These are phyloP conservation scores for Stenocarpella maydis DNA, from an alignment of 2,329 filamentous ascomycete genomes.

Conservation along the genomic window DNA sequence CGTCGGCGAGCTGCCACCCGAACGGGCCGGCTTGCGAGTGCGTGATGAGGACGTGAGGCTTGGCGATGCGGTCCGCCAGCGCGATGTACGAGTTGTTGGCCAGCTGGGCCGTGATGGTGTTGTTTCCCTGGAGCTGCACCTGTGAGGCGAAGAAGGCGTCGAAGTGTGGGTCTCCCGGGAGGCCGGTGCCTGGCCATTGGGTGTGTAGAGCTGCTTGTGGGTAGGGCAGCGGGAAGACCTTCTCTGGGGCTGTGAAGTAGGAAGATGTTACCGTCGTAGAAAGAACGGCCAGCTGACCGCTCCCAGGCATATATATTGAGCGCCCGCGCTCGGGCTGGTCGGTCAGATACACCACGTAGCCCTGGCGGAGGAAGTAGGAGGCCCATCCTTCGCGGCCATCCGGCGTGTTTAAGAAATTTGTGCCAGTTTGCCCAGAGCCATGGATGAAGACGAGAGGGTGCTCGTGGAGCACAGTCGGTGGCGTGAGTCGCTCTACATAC, in stretches of 20 bases:
- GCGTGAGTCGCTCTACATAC: slow-evolving; percentile 30
- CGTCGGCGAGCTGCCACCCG: slow-evolving; percentile 58
- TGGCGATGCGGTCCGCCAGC: slow-evolving; percentile 29
- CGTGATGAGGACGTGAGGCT: slow-evolving; percentile 52
- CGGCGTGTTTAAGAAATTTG: slow-evolving; percentile 55
- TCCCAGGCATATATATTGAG: slow-evolving; percentile 35
- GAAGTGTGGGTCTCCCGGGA: slow-evolving; percentile 55
- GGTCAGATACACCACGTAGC: slow-evolving; percentile 53
- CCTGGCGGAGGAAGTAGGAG: slow-evolving; percentile 50
- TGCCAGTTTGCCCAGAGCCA: slow-evolving; percentile 21
- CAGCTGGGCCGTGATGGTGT: slow-evolving; percentile 41
- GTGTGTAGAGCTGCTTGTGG: slow-evolving; percentile 43
- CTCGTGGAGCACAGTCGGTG: neutral
- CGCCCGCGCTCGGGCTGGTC: slow-evolving; percentile 53
- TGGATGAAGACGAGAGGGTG: slow-evolving; percentile 27
- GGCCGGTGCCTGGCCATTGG: slow-evolving; percentile 52
- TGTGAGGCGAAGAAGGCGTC: slow-evolving; percentile 56
- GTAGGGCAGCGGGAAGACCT: slow-evolving; percentile 36
- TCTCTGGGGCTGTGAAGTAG: slow-evolving; percentile 44
- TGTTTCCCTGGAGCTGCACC: slow-evolving; percentile 46
- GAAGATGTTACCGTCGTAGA: neutral
- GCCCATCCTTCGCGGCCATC: slow-evolving; percentile 57
- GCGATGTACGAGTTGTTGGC: slow-evolving; percentile 23
- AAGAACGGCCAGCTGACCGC: neutral
- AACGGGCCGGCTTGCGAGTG: slow-evolving; percentile 59